Evolutionary conservation across 108 stramenopile genomes (phyloP).

Genomic region (Nannochloropsis salina): DNA sequence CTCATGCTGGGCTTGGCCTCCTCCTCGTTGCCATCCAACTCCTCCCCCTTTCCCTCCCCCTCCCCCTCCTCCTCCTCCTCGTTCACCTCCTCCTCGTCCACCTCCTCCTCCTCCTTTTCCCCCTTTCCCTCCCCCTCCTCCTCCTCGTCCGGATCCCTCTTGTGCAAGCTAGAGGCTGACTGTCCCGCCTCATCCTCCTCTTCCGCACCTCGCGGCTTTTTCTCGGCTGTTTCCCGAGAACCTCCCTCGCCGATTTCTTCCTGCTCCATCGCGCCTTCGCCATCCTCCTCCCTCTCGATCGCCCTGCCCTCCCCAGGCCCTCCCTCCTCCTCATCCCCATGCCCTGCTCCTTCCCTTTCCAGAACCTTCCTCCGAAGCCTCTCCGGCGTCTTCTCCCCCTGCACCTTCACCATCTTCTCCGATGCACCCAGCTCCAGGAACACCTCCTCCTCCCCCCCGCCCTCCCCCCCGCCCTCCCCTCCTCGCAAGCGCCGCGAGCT

Average conservation of each 20-base stretch:
- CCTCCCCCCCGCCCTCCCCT: background rate
- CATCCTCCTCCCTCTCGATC: no score
- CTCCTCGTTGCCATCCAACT: background rate
- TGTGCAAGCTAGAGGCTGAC: no score
- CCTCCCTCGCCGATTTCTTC: no score
- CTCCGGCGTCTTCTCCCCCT: background rate
- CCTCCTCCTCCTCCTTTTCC: background rate
- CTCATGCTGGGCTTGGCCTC: background rate
- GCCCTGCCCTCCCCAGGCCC: no score
- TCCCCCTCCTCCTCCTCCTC: background rate
- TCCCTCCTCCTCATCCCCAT: background rate
- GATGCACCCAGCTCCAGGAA: background rate
- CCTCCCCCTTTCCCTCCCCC: background rate
- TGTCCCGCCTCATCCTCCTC: no score
- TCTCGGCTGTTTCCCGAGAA: no score
- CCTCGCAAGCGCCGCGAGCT: background rate
- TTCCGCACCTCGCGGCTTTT: no score
- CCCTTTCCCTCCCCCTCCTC: background rate
- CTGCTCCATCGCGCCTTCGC: no score
- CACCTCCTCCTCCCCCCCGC: background rate
- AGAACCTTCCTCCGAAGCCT: background rate
- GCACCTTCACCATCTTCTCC: background rate
- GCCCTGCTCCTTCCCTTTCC: background rate
- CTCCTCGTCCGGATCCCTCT: background rate
- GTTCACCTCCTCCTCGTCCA: background rate